Percentiles rank a stretch among this genome's conserved stretches.
Evolutionary conservation across 306 rosid genomes (phyloP).

Genomic region (Begonia masoniana): DNA sequence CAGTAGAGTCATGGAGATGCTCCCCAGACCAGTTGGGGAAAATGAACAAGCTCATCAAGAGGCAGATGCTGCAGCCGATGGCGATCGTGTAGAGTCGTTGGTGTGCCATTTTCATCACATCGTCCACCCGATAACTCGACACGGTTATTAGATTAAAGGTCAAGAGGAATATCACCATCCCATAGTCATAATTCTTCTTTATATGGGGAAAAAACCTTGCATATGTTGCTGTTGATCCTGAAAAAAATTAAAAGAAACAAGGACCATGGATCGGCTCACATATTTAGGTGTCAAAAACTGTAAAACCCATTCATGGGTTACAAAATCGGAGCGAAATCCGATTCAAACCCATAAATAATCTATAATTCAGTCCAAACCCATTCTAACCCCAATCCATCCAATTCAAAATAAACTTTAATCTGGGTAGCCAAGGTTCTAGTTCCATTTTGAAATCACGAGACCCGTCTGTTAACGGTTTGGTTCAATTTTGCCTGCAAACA

Average conservation of each 20-base stretch:
- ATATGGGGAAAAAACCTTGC: slow-evolving; percentile 83
- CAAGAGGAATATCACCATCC: slow-evolving; percentile 74
- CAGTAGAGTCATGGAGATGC: slow-evolving; percentile 68
- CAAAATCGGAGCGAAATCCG: no score
- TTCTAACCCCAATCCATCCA: no score
- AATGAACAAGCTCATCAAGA: slow-evolving; percentile 63
- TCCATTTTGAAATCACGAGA: no score
- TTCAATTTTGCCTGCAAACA: no score
- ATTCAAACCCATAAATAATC: no score
- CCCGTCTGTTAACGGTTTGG: no score
- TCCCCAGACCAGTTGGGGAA: slow-evolving; percentile 97
- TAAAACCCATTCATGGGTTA: no score
- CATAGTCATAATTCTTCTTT: slow-evolving; percentile 87
- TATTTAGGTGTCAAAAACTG: no score
- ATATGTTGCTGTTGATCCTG: slow-evolving; percentile 78
- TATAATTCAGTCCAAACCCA: no score
- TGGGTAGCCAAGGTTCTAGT: no score
- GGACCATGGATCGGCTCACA: no score
- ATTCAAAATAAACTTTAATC: no score
- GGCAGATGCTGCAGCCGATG: slow-evolving; percentile 75
- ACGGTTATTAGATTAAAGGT: slow-evolving; percentile 76
- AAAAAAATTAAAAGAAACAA: slow-evolving; percentile 6
- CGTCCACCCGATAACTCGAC: slow-evolving; percentile 58
- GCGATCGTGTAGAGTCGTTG: slow-evolving; percentile 70
- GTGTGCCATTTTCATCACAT: slow-evolving; percentile 60